These are phyloP conservation scores for Trypanosoma vivax DNA, from an alignment of 208 protist genomes.

Conservation along the genomic window DNA sequence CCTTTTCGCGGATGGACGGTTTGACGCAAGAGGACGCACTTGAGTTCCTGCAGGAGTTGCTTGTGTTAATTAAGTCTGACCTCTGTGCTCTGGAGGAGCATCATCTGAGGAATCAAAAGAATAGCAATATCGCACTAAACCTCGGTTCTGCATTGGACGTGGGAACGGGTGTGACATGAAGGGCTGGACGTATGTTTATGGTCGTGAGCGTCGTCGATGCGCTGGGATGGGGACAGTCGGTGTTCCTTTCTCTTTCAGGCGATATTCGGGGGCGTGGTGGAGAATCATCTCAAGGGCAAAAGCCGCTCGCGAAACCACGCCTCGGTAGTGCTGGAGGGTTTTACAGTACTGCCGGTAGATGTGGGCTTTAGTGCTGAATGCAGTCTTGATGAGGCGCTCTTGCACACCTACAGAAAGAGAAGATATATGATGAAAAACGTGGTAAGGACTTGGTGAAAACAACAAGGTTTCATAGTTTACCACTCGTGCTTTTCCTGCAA, in stretches of 20 bases:
- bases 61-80: conserved; percentile 60
- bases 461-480: conserved; percentile 37
- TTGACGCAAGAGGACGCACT: conserved; percentile 72
- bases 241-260: conserved; percentile 40
- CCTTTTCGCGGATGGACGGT: conserved; percentile 31
- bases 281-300: conserved; percentile 69
- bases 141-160: not conserved
- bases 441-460: conserved; percentile 62
- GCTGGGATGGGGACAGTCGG: conserved; percentile 31
- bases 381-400: conserved; percentile 62
- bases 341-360: conserved; percentile 58
- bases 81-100: conserved; percentile 19
- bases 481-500: conserved; percentile 63
- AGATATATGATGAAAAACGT: conserved; percentile 48
- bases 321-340: conserved; percentile 61
- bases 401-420: conserved; percentile 51
- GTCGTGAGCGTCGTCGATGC: conserved; percentile 43
- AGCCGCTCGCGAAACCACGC: conserved; percentile 36
- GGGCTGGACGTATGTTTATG: conserved; percentile 67
- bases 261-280: conserved; percentile 61
- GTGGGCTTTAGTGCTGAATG: conserved; percentile 53
- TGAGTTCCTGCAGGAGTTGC: conserved; percentile 70
- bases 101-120: not conserved
- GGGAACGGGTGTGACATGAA: conserved; percentile 12
- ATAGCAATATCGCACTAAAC: not conserved